These are phyloP conservation scores for Anacardium occidentale DNA, from an alignment of 345 rosid genomes.

Conservation along the genomic window DNA sequence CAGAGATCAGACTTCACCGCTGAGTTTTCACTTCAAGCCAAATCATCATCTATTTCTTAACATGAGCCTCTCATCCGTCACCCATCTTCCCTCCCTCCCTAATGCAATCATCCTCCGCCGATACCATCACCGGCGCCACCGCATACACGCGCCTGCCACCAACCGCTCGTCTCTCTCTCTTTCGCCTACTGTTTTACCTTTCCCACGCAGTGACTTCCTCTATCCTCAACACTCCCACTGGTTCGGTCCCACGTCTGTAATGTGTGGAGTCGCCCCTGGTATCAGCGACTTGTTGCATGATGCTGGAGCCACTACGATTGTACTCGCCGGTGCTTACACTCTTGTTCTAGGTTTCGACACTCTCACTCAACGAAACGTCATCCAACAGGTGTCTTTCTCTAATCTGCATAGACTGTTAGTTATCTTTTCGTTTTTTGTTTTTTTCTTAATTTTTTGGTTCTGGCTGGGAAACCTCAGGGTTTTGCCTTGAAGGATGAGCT, in stretches of 20 bases:
- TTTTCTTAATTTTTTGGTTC: too few species aligned
- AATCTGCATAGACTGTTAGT: background rate
- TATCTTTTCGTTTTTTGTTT: too few species aligned
- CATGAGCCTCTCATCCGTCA: conserved; percentile 3
- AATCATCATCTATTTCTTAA: background rate
- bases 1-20: too few species aligned
- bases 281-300: conserved; percentile 48
- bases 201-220: background rate
- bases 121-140: background rate
- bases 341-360: conserved; percentile 63
- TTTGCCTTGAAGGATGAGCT: too few species aligned
- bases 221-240: background rate
- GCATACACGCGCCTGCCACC: background rate
- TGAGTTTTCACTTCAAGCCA: background rate
- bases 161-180: background rate
- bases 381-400: conserved; percentile 52
- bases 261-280: conserved; percentile 10
- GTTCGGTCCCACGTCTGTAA: background rate
- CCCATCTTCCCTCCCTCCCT: background rate
- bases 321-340: conserved; percentile 68
- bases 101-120: background rate
- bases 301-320: conserved; percentile 62
- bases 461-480: too few species aligned
- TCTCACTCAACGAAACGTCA: conserved; percentile 59
- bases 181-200: background rate